Conservation (phyloP, 1,284 basidiomycete species). For the Sporisorium sorghi region DNA sequence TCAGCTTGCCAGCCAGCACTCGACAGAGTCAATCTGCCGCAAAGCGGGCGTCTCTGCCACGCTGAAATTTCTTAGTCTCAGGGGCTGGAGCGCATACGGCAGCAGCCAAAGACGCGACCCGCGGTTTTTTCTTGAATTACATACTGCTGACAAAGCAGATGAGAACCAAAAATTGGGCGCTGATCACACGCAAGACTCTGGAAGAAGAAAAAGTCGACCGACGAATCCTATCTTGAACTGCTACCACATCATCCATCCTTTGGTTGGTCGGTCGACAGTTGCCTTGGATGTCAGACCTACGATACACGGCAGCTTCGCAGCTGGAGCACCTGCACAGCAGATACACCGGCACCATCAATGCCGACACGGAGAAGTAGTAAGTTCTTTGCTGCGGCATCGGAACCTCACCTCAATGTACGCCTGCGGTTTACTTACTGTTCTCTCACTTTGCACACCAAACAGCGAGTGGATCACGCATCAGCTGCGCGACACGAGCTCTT, state of each 20-base stretch:
- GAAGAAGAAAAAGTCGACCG: neutral
- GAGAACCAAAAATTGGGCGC: neutral
- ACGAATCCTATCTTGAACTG: neutral
- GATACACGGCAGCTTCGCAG: slow-evolving; percentile 56
- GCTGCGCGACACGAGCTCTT: slow-evolving; percentile 90
- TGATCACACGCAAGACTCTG: too few relatives aligned
- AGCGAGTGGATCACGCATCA: slow-evolving; percentile 99
- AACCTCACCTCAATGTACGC: too few relatives aligned
- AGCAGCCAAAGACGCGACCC: slow-evolving; percentile 7
- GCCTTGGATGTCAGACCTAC: slow-evolving; percentile 43
- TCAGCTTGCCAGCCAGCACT: too few relatives aligned
- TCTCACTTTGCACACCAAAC: slow-evolving; percentile 7
- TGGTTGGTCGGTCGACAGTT: neutral
- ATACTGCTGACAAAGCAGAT: slow-evolving; percentile 5
- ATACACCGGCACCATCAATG: slow-evolving; percentile 83
- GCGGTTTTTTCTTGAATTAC: slow-evolving; percentile 4
- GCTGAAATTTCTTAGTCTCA: slow-evolving; percentile 9
- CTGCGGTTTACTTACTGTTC: neutral
- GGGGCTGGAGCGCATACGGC: slow-evolving; percentile 44
- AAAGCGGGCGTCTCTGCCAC: slow-evolving; percentile 1
- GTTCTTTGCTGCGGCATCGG: slow-evolving; percentile 23
- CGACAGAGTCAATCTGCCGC: too few relatives aligned
- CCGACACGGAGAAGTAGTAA: slow-evolving; percentile 66
- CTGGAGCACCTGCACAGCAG: slow-evolving; percentile 80
- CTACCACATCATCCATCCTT: slow-evolving; percentile 6